These are phyloP conservation scores for Pseudozyma thailandica DNA, from an alignment of 1,284 basidiomycete genomes.

Conservation along the genomic window DNA sequence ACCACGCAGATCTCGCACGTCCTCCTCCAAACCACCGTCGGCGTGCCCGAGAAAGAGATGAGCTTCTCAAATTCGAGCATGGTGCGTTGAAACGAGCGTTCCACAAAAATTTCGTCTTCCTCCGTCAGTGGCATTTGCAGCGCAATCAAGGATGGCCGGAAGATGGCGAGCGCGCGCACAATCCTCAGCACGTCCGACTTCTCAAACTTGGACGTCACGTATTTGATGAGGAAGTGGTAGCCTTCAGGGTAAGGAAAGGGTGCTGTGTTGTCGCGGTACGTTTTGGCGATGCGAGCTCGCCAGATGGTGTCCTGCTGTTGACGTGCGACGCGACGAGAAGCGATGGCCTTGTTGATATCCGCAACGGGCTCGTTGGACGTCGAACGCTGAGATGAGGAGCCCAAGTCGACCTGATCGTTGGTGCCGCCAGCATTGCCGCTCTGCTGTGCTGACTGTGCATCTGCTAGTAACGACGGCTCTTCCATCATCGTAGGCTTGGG, in stretches of 20 bases:
- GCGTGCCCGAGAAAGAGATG: conserved; percentile 97
- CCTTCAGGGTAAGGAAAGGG: conserved; percentile 67
- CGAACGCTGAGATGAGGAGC: conserved; percentile 39
- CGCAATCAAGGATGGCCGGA: conserved; percentile 92
- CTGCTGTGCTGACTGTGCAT: conserved; percentile 17
- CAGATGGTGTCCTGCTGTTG: conserved; percentile 56
- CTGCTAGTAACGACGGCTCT: conserved; percentile 14
- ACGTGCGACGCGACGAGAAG: conserved; percentile 37
- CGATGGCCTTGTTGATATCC: conserved; percentile 49
- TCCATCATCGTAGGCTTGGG: conserved; percentile 36
- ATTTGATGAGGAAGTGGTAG: conserved; percentile 67
- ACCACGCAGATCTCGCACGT: conserved; percentile 98
- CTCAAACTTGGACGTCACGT: conserved; percentile 78
- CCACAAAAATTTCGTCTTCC: conserved; percentile 76
- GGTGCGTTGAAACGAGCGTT: conserved; percentile 92
- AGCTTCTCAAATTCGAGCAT: conserved; percentile 94
- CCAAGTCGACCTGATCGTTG: conserved; percentile 29
- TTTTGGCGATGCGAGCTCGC: conserved; percentile 62
- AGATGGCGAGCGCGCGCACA: conserved; percentile 91
- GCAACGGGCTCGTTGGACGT: conserved; percentile 44
- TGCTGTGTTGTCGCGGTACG: conserved; percentile 57
- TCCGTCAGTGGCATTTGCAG: conserved; percentile 73
- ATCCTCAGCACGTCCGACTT: conserved; percentile 94
- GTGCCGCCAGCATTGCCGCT: conserved; percentile 1
- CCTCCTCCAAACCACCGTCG: conserved; percentile 97